Conservation (phyloP, 2,329 filamentous ascomycete species). For the Fusarium sp. region DNA sequence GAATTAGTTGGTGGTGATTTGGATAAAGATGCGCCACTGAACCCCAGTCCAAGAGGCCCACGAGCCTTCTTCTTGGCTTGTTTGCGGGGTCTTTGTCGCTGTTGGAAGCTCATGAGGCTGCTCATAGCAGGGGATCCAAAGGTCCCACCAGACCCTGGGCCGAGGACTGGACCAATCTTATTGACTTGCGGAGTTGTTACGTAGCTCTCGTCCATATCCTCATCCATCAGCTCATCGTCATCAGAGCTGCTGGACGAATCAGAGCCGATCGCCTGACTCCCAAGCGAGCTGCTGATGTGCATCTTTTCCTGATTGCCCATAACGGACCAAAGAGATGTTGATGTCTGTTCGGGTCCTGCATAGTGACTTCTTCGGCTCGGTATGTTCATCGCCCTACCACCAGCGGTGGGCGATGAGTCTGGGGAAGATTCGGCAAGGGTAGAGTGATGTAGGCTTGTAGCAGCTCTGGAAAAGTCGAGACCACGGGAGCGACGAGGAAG, state of each 20-base stretch:
- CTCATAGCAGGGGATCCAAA: constrained; percentile 78
- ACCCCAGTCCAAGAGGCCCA: constrained; percentile 62
- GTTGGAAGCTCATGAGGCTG: constrained; percentile 84
- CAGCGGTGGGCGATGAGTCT: constrained; percentile 88
- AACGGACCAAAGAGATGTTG: constrained; percentile 77
- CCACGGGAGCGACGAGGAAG: constrained; percentile 89
- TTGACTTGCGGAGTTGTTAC: constrained; percentile 83
- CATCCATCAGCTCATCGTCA: constrained; percentile 77
- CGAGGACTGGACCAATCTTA: constrained; percentile 64
- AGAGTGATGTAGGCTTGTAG: constrained; percentile 94
- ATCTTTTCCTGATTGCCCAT: constrained; percentile 76
- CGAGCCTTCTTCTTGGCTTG: constrained; percentile 68
- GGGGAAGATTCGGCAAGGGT: constrained; percentile 91
- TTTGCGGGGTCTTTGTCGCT: constrained; percentile 79
- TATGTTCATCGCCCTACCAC: constrained; percentile 73
- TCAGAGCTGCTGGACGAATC: constrained; percentile 82
- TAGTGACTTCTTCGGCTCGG: constrained; percentile 65
- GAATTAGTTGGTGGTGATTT: constrained; percentile 76
- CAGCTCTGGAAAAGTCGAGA: constrained; percentile 91
- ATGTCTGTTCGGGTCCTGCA: constrained; percentile 69
- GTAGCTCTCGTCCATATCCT: constrained; percentile 82
- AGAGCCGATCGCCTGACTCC: constrained; percentile 78
- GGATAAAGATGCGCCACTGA: constrained; percentile 65
- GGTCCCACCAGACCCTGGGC: constrained; percentile 64
- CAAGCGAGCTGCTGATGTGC: constrained; percentile 79